A percentile compares a stretch with the other conserved stretches of the same genome.
Conservation (phyloP, 768 basidiomycete species). For the Rhizopogon salebrosus region DNA sequence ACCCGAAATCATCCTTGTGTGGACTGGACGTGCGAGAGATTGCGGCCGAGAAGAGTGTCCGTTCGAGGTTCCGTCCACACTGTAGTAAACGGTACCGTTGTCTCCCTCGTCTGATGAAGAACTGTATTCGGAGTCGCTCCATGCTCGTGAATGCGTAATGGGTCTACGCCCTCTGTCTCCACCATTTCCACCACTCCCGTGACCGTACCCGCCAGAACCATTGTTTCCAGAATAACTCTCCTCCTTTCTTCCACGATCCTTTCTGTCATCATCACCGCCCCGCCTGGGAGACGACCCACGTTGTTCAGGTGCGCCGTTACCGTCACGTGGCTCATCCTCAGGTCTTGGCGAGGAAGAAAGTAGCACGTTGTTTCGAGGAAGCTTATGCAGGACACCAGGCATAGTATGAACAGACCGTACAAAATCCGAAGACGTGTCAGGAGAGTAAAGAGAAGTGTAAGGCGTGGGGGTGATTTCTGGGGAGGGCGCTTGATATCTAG, state of each 20-base stretch:
- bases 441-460: constrained; percentile 15
- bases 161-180: constrained; percentile 30
- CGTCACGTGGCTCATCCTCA: constrained; percentile 10
- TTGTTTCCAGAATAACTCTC: constrained; percentile 15
- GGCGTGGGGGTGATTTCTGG: constrained; percentile 13
- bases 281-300: constrained; percentile 8
- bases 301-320: constrained; percentile 17
- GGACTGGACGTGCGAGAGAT: constrained; percentile 17
- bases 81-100: constrained; percentile 37
- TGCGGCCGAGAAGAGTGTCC: constrained; percentile 15
- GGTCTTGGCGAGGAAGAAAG: neutral
- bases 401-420: constrained; percentile 38
- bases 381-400: constrained; percentile 10
- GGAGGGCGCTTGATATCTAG: constrained; percentile 7
- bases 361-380: neutral
- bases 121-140: constrained; percentile 30
- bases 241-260: constrained; percentile 8
- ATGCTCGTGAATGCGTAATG: constrained; percentile 25
- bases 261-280: constrained; percentile 3
- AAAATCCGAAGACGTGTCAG: constrained; percentile 30
- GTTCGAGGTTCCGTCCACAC: constrained; percentile 32
- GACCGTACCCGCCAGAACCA: constrained; percentile 17
- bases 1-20: constrained; percentile 13
- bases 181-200: constrained; percentile 35
- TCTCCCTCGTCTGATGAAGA: constrained; percentile 41